Percentiles rank a stretch among this genome's conserved stretches.
phyloP scores from a whole-genome alignment of 768 basidiomycete species.

The Leccinum incarnatum region DNA sequence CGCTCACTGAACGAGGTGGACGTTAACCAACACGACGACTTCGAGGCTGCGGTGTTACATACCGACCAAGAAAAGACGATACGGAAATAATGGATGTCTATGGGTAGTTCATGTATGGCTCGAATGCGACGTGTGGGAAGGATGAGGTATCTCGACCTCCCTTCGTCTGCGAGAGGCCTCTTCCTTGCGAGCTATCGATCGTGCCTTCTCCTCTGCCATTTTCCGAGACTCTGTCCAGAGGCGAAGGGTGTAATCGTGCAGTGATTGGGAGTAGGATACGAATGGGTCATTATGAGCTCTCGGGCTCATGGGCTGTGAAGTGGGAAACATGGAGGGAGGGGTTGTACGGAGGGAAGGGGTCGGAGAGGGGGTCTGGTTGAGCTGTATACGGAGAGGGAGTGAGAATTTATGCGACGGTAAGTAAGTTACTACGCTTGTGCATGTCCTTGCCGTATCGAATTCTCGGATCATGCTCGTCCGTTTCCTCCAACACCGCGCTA shows the following conservation, averaged over 20 bases:
- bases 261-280: conserved; percentile 56
- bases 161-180: conserved; percentile 26
- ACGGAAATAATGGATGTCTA: conserved; percentile 3
- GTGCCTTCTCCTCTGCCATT: conserved; percentile 50
- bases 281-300: conserved; percentile 34
- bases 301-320: conserved; percentile 8
- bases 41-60: conserved; percentile 5
- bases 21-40: conserved; percentile 12
- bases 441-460: conserved; percentile 5
- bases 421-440: conserved; percentile 5
- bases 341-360: conserved; percentile 13
- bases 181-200: conserved; percentile 28
- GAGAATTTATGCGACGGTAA: conserved; percentile 27
- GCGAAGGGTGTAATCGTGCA: conserved; percentile 65
- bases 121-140: conserved; percentile 7
- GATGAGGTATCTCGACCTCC: conserved; percentile 15
- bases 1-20: conserved; percentile 13
- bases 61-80: conserved; percentile 14
- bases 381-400: conserved; percentile 2
- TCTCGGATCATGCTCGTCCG: conserved; percentile 25
- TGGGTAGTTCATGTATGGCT: conserved; percentile 14
- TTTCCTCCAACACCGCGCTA: conserved; percentile 5
- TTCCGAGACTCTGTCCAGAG: conserved; percentile 68
- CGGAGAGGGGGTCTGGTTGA: conserved; percentile 7
- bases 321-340: conserved; percentile 14